phyloP scores from a whole-genome alignment of 768 basidiomycete species.

The Tubosaeta brunneosetosa region DNA sequence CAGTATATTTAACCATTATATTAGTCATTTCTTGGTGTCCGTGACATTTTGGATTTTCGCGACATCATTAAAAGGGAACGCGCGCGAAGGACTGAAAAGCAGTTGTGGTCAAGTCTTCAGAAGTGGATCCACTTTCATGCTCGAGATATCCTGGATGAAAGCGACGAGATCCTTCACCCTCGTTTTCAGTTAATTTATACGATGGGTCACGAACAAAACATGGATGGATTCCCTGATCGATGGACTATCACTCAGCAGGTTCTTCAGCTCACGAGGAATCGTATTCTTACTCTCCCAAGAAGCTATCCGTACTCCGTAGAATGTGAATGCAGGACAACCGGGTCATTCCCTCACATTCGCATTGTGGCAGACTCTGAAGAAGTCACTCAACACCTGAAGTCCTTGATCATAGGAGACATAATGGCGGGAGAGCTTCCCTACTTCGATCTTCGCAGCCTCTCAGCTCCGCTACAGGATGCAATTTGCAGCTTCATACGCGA shows the following conservation, averaged over 20 bases:
- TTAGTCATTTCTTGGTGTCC: too few species aligned
- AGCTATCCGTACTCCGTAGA: background rate
- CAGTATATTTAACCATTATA: too few species aligned
- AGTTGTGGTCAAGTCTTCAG: background rate
- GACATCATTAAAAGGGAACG: too few species aligned
- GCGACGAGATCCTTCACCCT: background rate
- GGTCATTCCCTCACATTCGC: conserved; percentile 9
- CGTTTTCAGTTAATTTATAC: background rate
- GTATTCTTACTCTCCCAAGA: background rate
- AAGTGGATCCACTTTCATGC: background rate
- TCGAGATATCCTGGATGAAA: background rate
- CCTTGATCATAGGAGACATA: conserved; percentile 3
- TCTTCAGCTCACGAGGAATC: background rate
- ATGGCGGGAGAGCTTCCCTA: conserved; percentile 8
- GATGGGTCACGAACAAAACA: background rate
- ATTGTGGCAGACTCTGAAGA: conserved; percentile 1
- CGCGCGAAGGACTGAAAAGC: too few species aligned
- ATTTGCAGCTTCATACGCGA: conserved; percentile 12
- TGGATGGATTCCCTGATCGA: background rate
- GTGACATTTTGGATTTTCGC: too few species aligned
- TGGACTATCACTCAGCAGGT: background rate
- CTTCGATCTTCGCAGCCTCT: conserved; percentile 4
- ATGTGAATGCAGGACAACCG: background rate
- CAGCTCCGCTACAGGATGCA: background rate
- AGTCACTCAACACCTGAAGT: conserved; percentile 1